A percentile compares a stretch with the other conserved stretches of the same genome.
Conservation (phyloP, 805 yeast genomes). For the Lipomyces yamanashiensis region DNA sequence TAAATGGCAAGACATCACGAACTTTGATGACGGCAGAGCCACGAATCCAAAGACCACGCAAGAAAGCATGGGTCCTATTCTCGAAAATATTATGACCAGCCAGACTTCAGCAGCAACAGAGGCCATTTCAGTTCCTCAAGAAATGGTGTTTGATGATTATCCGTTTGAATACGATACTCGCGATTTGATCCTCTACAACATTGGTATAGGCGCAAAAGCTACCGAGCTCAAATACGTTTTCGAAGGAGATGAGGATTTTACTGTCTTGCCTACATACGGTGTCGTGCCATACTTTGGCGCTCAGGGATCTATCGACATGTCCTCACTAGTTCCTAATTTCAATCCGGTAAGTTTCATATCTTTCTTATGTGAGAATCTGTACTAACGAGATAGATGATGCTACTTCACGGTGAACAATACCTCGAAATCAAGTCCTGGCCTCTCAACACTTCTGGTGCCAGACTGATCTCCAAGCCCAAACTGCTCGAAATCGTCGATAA, state of each 20-base stretch:
- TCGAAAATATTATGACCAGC: conserved; percentile 52
- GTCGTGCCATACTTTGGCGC: conserved; percentile 81
- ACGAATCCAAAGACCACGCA: conserved; percentile 65
- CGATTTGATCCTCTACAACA: conserved; percentile 73
- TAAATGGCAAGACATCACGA: conserved; percentile 66
- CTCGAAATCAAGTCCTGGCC: conserved; percentile 76
- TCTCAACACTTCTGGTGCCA: conserved; percentile 61
- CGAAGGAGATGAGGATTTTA: conserved; percentile 77
- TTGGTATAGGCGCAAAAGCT: conserved; percentile 85
- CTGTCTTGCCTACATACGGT: conserved; percentile 86
- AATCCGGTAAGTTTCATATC: conserved; percentile 56
- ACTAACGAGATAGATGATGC: conserved; percentile 53
- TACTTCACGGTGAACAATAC: conserved; percentile 95
- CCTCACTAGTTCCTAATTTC: conserved; percentile 72
- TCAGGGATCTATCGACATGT: conserved; percentile 57
- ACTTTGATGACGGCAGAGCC: conserved; percentile 62
- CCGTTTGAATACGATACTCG: conserved; percentile 27
- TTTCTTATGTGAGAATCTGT: not conserved
- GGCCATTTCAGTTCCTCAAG: conserved; percentile 49
- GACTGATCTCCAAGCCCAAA: conserved; percentile 60
- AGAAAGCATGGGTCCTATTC: conserved; percentile 80
- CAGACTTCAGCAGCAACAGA: conserved; percentile 42
- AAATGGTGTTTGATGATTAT: conserved; percentile 25
- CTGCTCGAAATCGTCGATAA: conserved; percentile 82
- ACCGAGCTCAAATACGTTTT: conserved; percentile 77